Base-by-base conservation (phyloP, 306 rosid genomes). In the Comarum palustre region DNA sequence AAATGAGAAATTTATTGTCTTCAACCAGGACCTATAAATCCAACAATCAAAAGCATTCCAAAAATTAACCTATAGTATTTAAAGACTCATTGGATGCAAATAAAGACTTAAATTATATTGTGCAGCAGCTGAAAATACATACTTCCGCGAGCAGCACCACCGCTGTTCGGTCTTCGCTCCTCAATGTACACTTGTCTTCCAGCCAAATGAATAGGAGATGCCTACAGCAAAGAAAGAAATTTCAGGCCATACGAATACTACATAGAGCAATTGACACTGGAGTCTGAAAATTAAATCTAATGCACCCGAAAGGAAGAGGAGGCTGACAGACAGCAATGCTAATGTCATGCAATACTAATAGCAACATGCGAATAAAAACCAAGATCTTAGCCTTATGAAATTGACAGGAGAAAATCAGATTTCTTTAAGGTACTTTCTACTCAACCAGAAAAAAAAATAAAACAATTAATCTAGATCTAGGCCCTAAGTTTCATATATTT, bases 121-220 rank as follows among this genome's bases (percentile, higher is more conserved):
- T 29, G 54, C 41, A 41, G 17, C 16, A 41, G 55, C 25, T 16
- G 25, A 55, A 61, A 62, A 17, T 62, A 34, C 87, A 75, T 91
- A 94, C 99, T 94, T 91, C 96, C 97, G 51, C 96, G 84, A 61
- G 90, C 64, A 10, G 85, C 79, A 74, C 79, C 74, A 39, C 78
- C 63, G 77, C 83, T 90, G 90, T 88, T 91, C 71, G 97, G 96
- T 82, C 97, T 91, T 38, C 96, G 91, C 80, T 88, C 96, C 85
- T 91, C 96, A 34, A 94, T 84, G 86, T 91, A 91, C 61, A 94
- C 85, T 84, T 83, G 95, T 78, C 97, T 88, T 79, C 97, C 99
- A 77, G 85, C 95, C 79, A 95, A 81, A 51, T 84, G 93, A 70
- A 91, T 84, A 10, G 97, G 96, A 74, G 99, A 94, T n/a, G 96